These are phyloP conservation scores for Jacaranda mimosifolia DNA, from an alignment of 257 asterid genomes.

Conservation along the genomic window DNA sequence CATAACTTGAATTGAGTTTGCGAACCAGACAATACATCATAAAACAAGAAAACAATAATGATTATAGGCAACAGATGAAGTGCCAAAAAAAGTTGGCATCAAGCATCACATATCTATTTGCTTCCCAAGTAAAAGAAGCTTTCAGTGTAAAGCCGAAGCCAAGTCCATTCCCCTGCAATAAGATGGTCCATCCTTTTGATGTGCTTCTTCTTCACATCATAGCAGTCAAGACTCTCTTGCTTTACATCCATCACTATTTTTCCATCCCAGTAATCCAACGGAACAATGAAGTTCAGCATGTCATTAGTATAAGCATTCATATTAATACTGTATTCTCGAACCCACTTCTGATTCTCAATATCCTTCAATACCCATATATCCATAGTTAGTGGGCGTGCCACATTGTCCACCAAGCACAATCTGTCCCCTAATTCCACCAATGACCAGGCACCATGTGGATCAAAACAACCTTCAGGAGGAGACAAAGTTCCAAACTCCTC, in stretches of 20 bases:
- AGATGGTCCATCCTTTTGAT: constrained; percentile 61
- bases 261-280: constrained; percentile 54
- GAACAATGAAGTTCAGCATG: constrained; percentile 43
- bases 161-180: constrained; percentile 60
- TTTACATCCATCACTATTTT: constrained; percentile 59
- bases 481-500: constrained; percentile 56
- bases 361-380: constrained; percentile 68
- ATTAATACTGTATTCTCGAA: constrained; percentile 49
- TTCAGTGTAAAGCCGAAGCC: constrained; percentile 60
- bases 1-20: constrained; percentile 19
- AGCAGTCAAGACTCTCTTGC: constrained; percentile 57
- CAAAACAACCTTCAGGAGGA: constrained; percentile 64
- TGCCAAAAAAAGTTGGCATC: constrained; percentile 48
- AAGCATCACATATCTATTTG: constrained; percentile 38
- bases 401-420: constrained; percentile 57
- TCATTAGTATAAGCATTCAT: constrained; percentile 46
- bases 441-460: constrained; percentile 55
- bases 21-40: constrained; percentile 26
- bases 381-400: constrained; percentile 42
- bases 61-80: constrained; percentile 21
- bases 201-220: constrained; percentile 58
- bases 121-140: constrained; percentile 58
- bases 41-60: constrained; percentile 18
- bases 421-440: constrained; percentile 61
- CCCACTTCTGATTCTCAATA: constrained; percentile 52